Conservation (phyloP, 371 early-diverging fungal species). For the Mitosporidium daphniae region DNA sequence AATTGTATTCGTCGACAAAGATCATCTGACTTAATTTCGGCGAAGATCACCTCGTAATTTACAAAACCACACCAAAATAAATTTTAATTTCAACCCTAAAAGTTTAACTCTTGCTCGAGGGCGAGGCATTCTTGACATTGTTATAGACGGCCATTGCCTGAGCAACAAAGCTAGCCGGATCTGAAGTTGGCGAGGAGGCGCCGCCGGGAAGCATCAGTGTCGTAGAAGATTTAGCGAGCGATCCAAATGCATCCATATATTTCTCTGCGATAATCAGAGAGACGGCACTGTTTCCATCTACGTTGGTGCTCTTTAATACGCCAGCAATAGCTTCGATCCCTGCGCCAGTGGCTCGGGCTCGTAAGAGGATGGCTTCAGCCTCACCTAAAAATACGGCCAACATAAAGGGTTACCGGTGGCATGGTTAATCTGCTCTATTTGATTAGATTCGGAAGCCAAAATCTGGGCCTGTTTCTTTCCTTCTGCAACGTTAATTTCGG, state of each 20-base stretch:
- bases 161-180: too few relatives aligned
- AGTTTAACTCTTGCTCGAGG: too few relatives aligned
- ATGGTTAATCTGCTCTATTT: conserved; percentile 44
- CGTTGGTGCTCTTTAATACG: conserved; percentile 17
- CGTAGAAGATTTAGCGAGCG: conserved; percentile 56
- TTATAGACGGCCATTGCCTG: too few relatives aligned
- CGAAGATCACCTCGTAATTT: too few relatives aligned
- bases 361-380: conserved; percentile 47
- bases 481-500: conserved; percentile 82
- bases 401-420: conserved; percentile 12
- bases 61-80: too few relatives aligned
- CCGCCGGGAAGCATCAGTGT: conserved; percentile 28
- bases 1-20: too few relatives aligned
- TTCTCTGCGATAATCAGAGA: conserved; percentile 71
- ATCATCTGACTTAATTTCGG: too few relatives aligned
- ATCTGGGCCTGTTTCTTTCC: conserved; percentile 62
- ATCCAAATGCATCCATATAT: conserved; percentile 64
- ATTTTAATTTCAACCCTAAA: too few relatives aligned
- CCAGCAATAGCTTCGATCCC: conserved; percentile 33
- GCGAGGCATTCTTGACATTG: too few relatives aligned
- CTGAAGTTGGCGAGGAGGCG: too few relatives aligned
- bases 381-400: conserved; percentile 13
- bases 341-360: conserved; percentile 38
- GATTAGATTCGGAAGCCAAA: conserved; percentile 62
- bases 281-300: conserved; percentile 39